Base-by-base conservation (phyloP, 257 asterid species). In the Ehretia macrophylla region DNA sequence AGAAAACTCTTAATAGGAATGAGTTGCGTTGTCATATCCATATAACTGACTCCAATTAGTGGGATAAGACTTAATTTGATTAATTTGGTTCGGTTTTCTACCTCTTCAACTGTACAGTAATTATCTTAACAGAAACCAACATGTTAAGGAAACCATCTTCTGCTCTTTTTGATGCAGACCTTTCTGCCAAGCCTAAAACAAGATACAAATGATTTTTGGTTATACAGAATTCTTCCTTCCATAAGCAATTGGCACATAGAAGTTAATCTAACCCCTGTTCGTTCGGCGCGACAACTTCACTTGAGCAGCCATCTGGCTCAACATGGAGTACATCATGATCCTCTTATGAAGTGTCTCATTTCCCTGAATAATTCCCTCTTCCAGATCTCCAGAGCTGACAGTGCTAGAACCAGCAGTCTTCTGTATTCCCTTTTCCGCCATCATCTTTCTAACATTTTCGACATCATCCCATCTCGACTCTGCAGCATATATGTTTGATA, bases 401-500 rank as follows among this genome's bases (percentile, higher is more conserved):
- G 62, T 57, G 59, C 69, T 64, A 57, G 60, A 68, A 19, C 78
- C 78, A 2, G 66, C 42, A 38, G 47, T 56, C 68, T 68, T 72
- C 45, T 59, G 54, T 63, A 65, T 20, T 8, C 64, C 67, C 8
- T 55, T 72, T 32, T 52, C 70, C 45, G 45, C 47, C 69, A 73
- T 73, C 67, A 70, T 46, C 59, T 57, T 55, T 38, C 83, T 66
- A 19, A 77, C 72, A 55, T 63, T 54, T 69, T 70, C 75, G 46
- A 70, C 69, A 38, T 67, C 72, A 19, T 55, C 70, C 79, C 77
- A 77, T 48, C 69, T 71, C 56, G 68, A 69, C 38, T 66, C 69
- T 37, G 69, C 52, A 39, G 79, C 72, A 59, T 77, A 77, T 66
- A 73, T 73, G 69, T 73, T 45, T 10, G 77, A 62, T 44, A 77